Conservation (phyloP, 2,329 filamentous ascomycete genomes). For the Sordariomycetes sp. region DNA sequence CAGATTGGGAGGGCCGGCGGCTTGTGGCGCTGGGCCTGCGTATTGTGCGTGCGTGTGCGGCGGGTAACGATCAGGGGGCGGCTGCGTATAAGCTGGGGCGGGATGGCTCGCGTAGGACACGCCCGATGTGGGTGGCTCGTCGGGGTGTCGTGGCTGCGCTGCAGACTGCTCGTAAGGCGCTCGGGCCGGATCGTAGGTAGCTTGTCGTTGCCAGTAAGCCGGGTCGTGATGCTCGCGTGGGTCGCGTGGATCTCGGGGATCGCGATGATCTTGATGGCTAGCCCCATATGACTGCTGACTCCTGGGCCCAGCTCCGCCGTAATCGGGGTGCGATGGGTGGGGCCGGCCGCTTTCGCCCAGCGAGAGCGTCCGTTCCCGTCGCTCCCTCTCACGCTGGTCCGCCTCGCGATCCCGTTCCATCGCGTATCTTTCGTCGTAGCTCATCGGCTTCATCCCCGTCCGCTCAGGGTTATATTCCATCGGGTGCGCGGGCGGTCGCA, state of each 20-base stretch:
- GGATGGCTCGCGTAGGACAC: constrained; percentile 22
- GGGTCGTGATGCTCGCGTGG: constrained; percentile 13
- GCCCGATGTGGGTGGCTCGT: constrained; percentile 19
- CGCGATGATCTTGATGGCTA: constrained; percentile 9
- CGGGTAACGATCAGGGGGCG: constrained; percentile 24
- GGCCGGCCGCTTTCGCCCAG: constrained; percentile 31
- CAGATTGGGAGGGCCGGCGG: constrained; percentile 12
- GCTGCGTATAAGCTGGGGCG: constrained; percentile 18
- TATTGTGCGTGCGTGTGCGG: constrained; percentile 16
- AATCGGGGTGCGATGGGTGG: constrained; percentile 26
- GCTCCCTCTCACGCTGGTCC: constrained; percentile 28
- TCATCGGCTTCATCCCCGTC: constrained; percentile 24
- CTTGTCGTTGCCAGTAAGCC: constrained; percentile 19
- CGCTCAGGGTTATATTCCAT: constrained; percentile 41
- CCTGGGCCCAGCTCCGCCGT: constrained; percentile 10
- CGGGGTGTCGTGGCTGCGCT: constrained; percentile 8
- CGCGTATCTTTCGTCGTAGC: constrained; percentile 41
- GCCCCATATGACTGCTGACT: background rate
- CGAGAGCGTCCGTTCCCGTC: constrained; percentile 33
- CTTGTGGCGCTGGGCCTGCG: constrained; percentile 19
- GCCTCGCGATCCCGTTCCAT: constrained; percentile 30
- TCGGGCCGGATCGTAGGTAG: constrained; percentile 26
- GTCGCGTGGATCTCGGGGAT: constrained; percentile 16
- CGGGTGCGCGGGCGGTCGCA: constrained; percentile 17
- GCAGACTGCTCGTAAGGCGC: constrained; percentile 27